Conservation (phyloP, 2,329 filamentous ascomycete genomes). For the Zasmidium citrigriseum region DNA sequence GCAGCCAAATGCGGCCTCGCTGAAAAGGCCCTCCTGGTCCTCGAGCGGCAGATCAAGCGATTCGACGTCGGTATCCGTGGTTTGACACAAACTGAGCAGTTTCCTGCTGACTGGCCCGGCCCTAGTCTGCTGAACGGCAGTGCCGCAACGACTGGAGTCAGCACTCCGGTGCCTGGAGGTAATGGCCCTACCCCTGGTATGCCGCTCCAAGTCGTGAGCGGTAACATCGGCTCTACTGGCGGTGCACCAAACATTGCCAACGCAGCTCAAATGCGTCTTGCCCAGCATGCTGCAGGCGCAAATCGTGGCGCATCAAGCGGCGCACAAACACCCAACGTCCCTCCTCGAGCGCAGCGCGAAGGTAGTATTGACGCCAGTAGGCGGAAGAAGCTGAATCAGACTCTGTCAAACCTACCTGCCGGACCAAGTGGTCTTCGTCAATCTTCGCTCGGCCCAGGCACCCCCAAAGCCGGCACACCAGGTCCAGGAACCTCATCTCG, state of each 20-base stretch:
- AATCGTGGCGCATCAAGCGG: conserved; percentile 17
- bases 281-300: conserved; percentile 34
- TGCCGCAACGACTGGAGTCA: conserved; percentile 28
- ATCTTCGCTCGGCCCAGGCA: conserved; percentile 63
- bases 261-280: conserved; percentile 49
- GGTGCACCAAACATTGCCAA: conserved; percentile 56
- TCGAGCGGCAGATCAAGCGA: conserved; percentile 65
- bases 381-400: conserved; percentile 58
- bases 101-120: conserved; percentile 59
- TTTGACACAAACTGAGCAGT: conserved; percentile 59
- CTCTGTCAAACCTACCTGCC: conserved; percentile 55
- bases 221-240: conserved; percentile 50
- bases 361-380: conserved; percentile 53
- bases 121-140: conserved; percentile 58
- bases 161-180: conserved; percentile 24
- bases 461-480: conserved; percentile 61
- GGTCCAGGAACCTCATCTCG: conserved; percentile 46
- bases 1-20: conserved; percentile 73
- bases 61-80: conserved; percentile 64
- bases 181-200: conserved; percentile 49
- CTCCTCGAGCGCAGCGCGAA: conserved; percentile 34
- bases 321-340: conserved; percentile 22
- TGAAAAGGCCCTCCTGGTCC: conserved; percentile 63
- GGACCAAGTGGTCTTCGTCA: conserved; percentile 60
- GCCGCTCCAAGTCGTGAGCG: conserved; percentile 57